These are phyloP conservation scores for Apiospora kogelbergensis DNA, from an alignment of 2,329 filamentous ascomycete species.

Conservation along the genomic window DNA sequence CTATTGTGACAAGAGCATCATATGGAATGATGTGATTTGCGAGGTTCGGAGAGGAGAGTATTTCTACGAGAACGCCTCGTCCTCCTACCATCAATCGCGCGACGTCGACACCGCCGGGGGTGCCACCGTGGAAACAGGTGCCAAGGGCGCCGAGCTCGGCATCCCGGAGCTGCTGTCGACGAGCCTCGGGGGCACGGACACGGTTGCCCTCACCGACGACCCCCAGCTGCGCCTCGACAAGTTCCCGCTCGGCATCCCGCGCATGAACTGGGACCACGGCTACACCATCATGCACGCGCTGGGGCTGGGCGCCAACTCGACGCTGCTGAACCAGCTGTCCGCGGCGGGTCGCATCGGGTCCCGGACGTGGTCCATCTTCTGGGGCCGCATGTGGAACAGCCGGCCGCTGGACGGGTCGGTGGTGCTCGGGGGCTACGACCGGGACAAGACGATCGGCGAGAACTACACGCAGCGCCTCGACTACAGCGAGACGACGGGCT, in stretches of 20 bases:
- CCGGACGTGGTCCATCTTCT: constrained; percentile 28
- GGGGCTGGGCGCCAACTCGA: constrained; percentile 32
- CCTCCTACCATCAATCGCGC: constrained; percentile 14
- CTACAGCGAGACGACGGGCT: neutral
- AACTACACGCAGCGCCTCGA: constrained; percentile 1
- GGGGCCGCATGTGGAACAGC: constrained; percentile 31
- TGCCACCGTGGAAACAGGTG: neutral
- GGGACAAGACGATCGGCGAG: neutral
- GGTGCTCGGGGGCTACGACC: constrained; percentile 30
- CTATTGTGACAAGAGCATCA: constrained; percentile 24
- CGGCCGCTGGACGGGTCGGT: constrained; percentile 22
- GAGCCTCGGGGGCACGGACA: neutral
- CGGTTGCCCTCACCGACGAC: neutral
- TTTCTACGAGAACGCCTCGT: constrained; percentile 20
- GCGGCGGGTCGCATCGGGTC: constrained; percentile 16
- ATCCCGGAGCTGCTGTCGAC: neutral
- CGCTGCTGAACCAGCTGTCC: constrained; percentile 26
- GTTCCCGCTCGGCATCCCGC: constrained; percentile 22
- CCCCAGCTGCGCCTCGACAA: constrained; percentile 9
- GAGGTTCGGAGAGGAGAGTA: constrained; percentile 22
- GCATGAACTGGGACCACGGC: constrained; percentile 25
- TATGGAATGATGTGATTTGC: constrained; percentile 28
- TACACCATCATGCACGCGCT: constrained; percentile 22
- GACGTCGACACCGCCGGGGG: constrained; percentile 17
- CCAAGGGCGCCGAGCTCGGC: neutral